These are phyloP conservation scores for Trifolium pratense DNA, from an alignment of 306 rosid genomes.

Conservation along the genomic window DNA sequence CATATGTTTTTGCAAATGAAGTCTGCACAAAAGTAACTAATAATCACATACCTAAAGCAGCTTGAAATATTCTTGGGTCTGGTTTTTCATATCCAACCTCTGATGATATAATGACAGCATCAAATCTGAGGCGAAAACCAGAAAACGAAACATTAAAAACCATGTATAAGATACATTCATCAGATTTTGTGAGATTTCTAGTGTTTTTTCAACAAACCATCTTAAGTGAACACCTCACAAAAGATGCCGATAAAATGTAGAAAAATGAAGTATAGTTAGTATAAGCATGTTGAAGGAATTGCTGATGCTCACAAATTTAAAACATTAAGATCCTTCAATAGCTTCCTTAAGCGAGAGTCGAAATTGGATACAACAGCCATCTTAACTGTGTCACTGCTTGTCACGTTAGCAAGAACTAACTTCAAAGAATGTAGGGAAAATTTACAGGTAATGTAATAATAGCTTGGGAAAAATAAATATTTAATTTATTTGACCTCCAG, in stretches of 20 bases:
- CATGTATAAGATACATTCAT: not conserved
- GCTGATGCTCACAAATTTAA: constrained; percentile 70
- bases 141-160: constrained; percentile 10
- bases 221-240: constrained; percentile 1
- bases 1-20: constrained; percentile 18
- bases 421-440: constrained; percentile 26
- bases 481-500: constrained; percentile 69
- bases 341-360: constrained; percentile 87
- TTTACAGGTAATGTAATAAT: constrained; percentile 15
- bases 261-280: not conserved
- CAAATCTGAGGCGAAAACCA: constrained; percentile 62
- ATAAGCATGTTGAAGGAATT: constrained; percentile 31
- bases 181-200: constrained; percentile 27
- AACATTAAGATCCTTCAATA: constrained; percentile 80
- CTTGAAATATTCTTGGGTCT: constrained; percentile 79
- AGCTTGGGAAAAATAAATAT: constrained; percentile 25
- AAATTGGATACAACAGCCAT: constrained; percentile 95
- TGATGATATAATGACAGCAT: constrained; percentile 83
- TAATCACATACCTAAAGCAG: constrained; percentile 73
- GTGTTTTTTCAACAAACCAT: constrained; percentile 7
- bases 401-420: constrained; percentile 49
- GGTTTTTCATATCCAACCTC: constrained; percentile 97
- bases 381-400: constrained; percentile 67
- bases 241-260: constrained; percentile 1
- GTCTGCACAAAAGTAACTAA: not conserved